phyloP scores from a whole-genome alignment of 148 eudicot species.

The Spergularia bocconei region DNA sequence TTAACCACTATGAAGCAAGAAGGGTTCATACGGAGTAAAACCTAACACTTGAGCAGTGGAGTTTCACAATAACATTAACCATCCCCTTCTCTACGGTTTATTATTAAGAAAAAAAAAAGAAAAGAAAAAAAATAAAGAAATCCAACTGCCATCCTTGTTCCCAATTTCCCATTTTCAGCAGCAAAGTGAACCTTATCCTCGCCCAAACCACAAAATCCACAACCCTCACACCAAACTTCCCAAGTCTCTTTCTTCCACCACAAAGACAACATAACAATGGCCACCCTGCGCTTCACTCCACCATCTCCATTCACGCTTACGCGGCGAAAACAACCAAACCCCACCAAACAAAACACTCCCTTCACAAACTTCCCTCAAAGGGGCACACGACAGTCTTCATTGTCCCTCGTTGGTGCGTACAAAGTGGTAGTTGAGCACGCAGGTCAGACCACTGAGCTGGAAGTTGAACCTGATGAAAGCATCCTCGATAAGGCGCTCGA shows the following conservation, averaged over 20 bases:
- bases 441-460: constrained; percentile 55
- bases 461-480: constrained; percentile 79
- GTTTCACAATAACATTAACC: no score
- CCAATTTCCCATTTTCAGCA: not conserved
- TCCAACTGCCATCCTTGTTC: no score
- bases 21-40: no score
- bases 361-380: not conserved
- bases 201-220: constrained; percentile 12
- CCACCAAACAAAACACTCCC: not conserved
- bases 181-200: constrained; percentile 3
- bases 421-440: constrained; percentile 68
- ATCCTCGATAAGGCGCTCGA: constrained; percentile 75
- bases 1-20: no score
- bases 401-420: constrained; percentile 36
- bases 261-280: constrained; percentile 23
- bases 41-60: no score
- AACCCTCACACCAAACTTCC: no score
- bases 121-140: no score
- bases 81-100: no score
- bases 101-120: no score
- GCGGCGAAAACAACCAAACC: constrained; percentile 17
- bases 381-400: not conserved
- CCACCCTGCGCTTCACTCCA: constrained; percentile 42
- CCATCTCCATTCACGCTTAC: constrained; percentile 36
- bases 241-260: not conserved